Evolutionary conservation across 495 filamentous ascomycete species (phyloP).

Genomic region (Aspergillus avenaceus): DNA sequence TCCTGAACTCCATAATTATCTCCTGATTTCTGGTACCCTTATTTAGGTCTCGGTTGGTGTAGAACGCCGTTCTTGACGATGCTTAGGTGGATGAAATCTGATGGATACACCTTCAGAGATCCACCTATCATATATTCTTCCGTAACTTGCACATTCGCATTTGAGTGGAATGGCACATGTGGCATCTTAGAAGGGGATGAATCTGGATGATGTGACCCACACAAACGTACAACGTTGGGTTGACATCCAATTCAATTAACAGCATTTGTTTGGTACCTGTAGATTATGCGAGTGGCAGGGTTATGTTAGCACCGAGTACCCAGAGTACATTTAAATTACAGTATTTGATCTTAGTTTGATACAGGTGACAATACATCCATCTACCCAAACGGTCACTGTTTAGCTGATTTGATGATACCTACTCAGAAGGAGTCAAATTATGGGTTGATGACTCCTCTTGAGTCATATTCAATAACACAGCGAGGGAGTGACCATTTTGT

Average conservation of each 20-base stretch:
- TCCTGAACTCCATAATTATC: too few species aligned
- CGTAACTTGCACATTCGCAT: slow-evolving; percentile 2
- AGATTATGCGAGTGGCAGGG: background rate
- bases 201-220: slow-evolving; percentile 2
- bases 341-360: background rate
- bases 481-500: too few species aligned
- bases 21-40: background rate
- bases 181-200: slow-evolving; percentile 4
- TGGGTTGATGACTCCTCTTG: background rate
- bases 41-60: background rate
- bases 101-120: background rate
- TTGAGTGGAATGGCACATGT: slow-evolving; percentile 5
- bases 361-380: background rate
- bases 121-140: slow-evolving; percentile 6
- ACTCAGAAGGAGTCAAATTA: background rate
- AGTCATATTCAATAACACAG: background rate
- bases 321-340: background rate
- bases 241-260: background rate
- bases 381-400: too few species aligned
- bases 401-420: background rate
- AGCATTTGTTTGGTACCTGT: background rate
- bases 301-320: background rate
- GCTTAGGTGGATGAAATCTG: too few species aligned
- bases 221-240: background rate
- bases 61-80: background rate